These are phyloP conservation scores for Cladosporium austrohemisphaericum DNA, from an alignment of 2,329 filamentous ascomycete genomes.

Conservation along the genomic window DNA sequence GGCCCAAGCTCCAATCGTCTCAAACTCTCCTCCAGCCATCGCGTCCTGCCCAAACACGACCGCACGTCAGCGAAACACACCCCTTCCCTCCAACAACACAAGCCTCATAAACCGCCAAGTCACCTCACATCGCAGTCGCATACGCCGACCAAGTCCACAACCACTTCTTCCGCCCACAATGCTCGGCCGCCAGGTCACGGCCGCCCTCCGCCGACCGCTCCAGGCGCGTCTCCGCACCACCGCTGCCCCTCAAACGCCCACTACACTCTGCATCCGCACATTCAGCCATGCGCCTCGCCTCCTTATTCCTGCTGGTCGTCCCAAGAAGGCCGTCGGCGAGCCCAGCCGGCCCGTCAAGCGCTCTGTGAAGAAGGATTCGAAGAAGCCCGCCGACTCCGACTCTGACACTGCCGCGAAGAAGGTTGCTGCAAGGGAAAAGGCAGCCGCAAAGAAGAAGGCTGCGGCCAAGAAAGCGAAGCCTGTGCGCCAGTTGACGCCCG, in stretches of 20 bases:
- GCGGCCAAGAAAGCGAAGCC: slow-evolving; percentile 12
- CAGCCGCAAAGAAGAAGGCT: slow-evolving; percentile 17
- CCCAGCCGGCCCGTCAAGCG: slow-evolving; percentile 30
- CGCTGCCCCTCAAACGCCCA: slow-evolving; percentile 15
- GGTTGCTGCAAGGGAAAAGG: slow-evolving; percentile 17
- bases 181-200: slow-evolving; percentile 22
- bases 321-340: slow-evolving; percentile 32
- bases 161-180: slow-evolving; percentile 13
- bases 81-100: not conserved
- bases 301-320: slow-evolving; percentile 26
- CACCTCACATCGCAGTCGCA: not conserved
- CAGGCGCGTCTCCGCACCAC: slow-evolving; percentile 17
- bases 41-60: slow-evolving; percentile 7
- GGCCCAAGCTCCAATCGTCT: not conserved
- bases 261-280: slow-evolving; percentile 12
- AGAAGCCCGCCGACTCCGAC: slow-evolving; percentile 17
- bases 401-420: slow-evolving; percentile 24
- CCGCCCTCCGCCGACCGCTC: slow-evolving; percentile 24
- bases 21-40: slow-evolving; percentile 11
- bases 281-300: slow-evolving; percentile 19
- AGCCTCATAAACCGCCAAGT: not conserved
- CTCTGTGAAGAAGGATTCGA: slow-evolving; percentile 26
- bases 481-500: too few relatives aligned
- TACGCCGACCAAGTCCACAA: not conserved
- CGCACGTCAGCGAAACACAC: not conserved